Evolutionary conservation across 116 monocot species (phyloP), one percentile per base, ranked within the genome.

Genomic region (Papilionanthe hybrid): DNA sequence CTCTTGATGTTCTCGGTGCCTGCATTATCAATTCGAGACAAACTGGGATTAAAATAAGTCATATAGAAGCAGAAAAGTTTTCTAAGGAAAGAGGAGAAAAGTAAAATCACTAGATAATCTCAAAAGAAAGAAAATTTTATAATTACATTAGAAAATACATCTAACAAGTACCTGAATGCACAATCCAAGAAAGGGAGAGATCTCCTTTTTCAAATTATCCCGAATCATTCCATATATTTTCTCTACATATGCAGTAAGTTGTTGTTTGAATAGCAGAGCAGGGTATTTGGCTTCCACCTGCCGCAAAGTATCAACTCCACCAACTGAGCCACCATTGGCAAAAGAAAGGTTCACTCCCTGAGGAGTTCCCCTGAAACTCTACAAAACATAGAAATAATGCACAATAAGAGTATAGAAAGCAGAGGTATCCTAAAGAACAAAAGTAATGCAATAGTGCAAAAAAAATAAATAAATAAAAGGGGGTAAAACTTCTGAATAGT

Each of bases 171-270:
- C 99, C 90, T 99, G 99, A 90, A 99, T 95, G 86, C 99, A 99
- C 74, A 90, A 80, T 28, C 91, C 95, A 83, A 99, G 92, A 55
- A 95, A 88, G 6, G 99, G 99, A 79, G 95, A 92, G 43, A 99
- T 99, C 82, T 99, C 99, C 84, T 99, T 99, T 84, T 99, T 99
- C 84, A 99, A 86, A 85, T 99, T 99, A 85, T 99, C 99, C 8
- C 99, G 88, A 76, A 99, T 99, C 95, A 95, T 99, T 80, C 99
- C 99, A 84, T 99, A 99, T 81, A 95, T 93, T 81, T 99, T 99
- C 83, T 95, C 99, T 29, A 99, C 99, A 86, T 95, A 99, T 78
- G 99, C 99, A 41, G 99, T 99, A 56, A 99, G 93, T 81, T 99
- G 99, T 57, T 99, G 99, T 73, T 99, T 99, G 78, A 99, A 99